Evolutionary conservation across 768 basidiomycete species (phyloP).

Genomic region (Auricularia cornea): DNA sequence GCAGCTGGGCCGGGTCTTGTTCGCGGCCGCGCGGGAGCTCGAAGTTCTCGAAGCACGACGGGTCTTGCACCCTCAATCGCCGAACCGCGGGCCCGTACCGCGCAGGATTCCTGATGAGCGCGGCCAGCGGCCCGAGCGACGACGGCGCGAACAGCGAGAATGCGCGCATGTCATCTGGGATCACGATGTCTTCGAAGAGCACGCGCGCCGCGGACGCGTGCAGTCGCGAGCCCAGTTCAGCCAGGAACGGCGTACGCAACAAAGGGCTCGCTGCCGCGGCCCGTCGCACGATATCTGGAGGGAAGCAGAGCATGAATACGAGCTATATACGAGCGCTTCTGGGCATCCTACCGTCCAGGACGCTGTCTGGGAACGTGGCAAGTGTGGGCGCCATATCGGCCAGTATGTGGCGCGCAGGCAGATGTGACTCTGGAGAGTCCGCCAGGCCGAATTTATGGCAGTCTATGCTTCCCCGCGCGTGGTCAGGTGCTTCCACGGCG

Average conservation of each 20-base stretch:
- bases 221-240: constrained; percentile 22
- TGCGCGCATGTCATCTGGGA: constrained; percentile 23
- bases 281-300: constrained; percentile 4
- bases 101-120: constrained; percentile 24
- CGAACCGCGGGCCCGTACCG: constrained; percentile 26
- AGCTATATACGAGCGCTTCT: not conserved
- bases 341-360: constrained; percentile 6
- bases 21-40: not conserved
- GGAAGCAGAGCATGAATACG: not conserved
- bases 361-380: constrained; percentile 3
- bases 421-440: not conserved
- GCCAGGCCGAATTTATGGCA: not conserved
- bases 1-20: constrained; percentile 1
- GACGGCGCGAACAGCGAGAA: constrained; percentile 8
- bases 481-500: not conserved
- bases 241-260: constrained; percentile 12
- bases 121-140: constrained; percentile 10
- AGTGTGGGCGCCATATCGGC: not conserved
- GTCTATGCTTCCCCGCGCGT: not conserved
- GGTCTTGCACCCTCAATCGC: constrained; percentile 19
- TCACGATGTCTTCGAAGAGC: constrained; percentile 20
- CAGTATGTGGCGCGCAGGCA: not conserved
- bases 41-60: constrained; percentile 4
- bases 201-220: constrained; percentile 25
- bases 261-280: constrained; percentile 4